Base-by-base conservation (phyloP, 2,329 filamentous ascomycete genomes). In the Aureobasidium sp. region DNA sequence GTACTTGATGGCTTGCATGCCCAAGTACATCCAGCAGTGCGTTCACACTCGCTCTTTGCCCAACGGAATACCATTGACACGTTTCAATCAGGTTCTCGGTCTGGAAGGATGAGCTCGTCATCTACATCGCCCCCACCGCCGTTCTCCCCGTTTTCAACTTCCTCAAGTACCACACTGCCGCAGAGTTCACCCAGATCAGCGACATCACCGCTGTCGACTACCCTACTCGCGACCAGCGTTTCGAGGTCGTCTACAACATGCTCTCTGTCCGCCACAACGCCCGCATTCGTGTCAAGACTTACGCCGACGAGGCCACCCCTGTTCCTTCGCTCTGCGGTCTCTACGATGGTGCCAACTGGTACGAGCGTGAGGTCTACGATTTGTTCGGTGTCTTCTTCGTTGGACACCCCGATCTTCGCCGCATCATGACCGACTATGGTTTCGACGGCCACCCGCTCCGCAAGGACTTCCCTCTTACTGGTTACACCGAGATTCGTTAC, bases 391-490 rank as follows among this genome's bases (percentile, higher is more conserved):
- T 99, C 67, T 97, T 97, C 82, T 99, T 99, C 78, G 82, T 88
- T 60, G 91, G 88, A 65, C 94, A 99, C 80, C 94, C 94, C 42
- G 95, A 99, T 79, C 81, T 99, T 69, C 86, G 94, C 75, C 86
- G 94, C 68, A 97, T 99, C 79, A 95, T 99, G 93, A 99, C 94
- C 67, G 94, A 99, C 76, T 99, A 99, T 76, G 94, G 94, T 59
- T 99, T 99, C 72, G 95, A 99, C 75, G 94, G 94, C 59, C 94
- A 99, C 79, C 94, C 94, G 45, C 79, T 99, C 73, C 85, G 95
- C 73, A 99, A 99, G 81, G 94, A 99, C 74, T 99, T 99, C 80
- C 94, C 94, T 27, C 79, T 99, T 74, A 97, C 94, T 2, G 94
- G 94, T 51, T 99, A 99, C 81, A 99, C 94, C 37, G 95, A 99